Evolutionary conservation across 202 grass and related monocot genomes (phyloP).

Genomic region (Bolboschoenoplectus hybrid): DNA sequence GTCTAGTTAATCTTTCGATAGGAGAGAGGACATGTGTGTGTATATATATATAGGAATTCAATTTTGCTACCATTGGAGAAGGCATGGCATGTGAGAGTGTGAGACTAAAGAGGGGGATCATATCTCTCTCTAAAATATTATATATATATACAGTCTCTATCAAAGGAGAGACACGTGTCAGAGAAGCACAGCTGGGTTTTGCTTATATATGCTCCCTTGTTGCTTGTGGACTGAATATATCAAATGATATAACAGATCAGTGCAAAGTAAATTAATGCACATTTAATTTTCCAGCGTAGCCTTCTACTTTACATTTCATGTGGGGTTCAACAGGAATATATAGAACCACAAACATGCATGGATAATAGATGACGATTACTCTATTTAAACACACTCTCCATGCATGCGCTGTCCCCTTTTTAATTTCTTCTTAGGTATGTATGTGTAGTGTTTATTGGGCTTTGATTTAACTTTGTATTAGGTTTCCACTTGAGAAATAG

Average conservation of each 20-base stretch:
- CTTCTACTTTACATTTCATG: constrained; percentile 37
- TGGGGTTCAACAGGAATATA: constrained; percentile 25
- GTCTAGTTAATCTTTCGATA: constrained; percentile 2
- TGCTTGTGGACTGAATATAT: neutral
- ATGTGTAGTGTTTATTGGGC: neutral
- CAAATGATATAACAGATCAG: constrained; percentile 28
- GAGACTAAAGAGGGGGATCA: constrained; percentile 12
- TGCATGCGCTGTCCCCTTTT: neutral
- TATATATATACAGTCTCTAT: neutral
- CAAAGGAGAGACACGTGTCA: constrained; percentile 11
- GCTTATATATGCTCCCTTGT: constrained; percentile 21
- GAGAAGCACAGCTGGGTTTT: constrained; percentile 27
- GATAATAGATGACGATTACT: neutral
- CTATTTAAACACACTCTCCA: neutral
- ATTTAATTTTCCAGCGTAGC: constrained; percentile 39
- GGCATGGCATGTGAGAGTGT: constrained; percentile 27
- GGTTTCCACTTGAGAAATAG: neutral
- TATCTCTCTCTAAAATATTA: constrained; percentile 6
- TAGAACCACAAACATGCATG: neutral
- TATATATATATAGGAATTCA: neutral
- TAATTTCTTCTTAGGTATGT: neutral
- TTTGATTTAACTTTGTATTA: neutral
- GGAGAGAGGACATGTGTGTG: neutral
- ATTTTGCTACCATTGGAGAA: constrained; percentile 24
- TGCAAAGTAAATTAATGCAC: constrained; percentile 28